These are phyloP conservation scores for Cyberlindnera galapagoensis DNA, from an alignment of 805 yeast genomes.

Conservation along the genomic window DNA sequence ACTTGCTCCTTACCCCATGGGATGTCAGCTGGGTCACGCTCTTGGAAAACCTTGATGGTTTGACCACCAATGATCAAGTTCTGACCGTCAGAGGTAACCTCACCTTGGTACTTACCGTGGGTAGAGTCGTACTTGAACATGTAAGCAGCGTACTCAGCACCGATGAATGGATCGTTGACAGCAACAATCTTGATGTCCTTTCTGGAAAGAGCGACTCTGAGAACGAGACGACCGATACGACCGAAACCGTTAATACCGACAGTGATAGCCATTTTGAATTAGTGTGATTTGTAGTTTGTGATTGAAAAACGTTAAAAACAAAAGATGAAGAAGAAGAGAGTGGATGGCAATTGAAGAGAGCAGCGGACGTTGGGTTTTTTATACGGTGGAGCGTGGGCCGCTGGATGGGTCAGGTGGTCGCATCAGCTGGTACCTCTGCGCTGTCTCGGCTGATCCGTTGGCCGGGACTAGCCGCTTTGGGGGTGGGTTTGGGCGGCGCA, in stretches of 20 bases:
- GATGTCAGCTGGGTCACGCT: slow-evolving; percentile 59
- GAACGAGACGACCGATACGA: slow-evolving; percentile 85
- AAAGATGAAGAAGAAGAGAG: not conserved
- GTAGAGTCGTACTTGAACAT: slow-evolving; percentile 73
- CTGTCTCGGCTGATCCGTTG: too few relatives aligned
- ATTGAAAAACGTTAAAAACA: not conserved
- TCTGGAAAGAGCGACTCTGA: slow-evolving; percentile 64
- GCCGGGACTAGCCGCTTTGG: too few relatives aligned
- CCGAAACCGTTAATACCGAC: slow-evolving; percentile 91
- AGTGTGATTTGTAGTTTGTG: not conserved
- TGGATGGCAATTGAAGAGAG: not conserved
- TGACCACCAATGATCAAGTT: slow-evolving; percentile 44
- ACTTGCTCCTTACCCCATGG: slow-evolving; percentile 63
- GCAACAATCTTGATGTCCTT: slow-evolving; percentile 58
- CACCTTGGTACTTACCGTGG: slow-evolving; percentile 59
- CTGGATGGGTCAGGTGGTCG: too few relatives aligned
- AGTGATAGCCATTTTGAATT: slow-evolving; percentile 37
- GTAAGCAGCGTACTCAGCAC: slow-evolving; percentile 64
- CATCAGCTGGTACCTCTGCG: too few relatives aligned
- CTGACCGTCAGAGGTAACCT: slow-evolving; percentile 51
- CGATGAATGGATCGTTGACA: slow-evolving; percentile 64
- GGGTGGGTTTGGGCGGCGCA: too few relatives aligned
- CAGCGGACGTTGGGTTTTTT: slow-evolving; percentile 1
- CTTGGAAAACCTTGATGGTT: slow-evolving; percentile 46
- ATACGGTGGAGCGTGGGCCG: not conserved